A percentile compares a stretch with the other conserved stretches of the same genome.
These are phyloP conservation scores for Colletotrichum coccodes DNA, from an alignment of 2,329 filamentous ascomycete genomes.

Conservation along the genomic window DNA sequence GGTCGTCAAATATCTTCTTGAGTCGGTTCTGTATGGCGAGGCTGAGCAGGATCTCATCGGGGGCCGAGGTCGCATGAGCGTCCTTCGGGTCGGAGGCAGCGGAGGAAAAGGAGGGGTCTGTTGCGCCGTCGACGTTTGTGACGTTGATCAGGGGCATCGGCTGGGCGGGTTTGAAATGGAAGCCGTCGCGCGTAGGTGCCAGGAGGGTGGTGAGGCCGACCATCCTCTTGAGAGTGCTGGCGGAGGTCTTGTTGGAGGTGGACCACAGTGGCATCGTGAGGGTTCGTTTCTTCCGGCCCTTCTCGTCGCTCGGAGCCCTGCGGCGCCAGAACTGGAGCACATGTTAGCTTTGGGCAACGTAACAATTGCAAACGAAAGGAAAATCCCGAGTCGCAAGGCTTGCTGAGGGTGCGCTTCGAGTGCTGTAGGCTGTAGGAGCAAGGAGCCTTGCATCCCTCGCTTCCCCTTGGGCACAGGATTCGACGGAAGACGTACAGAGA, in stretches of 20 bases:
- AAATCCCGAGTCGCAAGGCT: not conserved
- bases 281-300: constrained; percentile 40
- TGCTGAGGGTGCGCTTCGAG: not conserved
- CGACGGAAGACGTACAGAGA: constrained; percentile 26
- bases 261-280: constrained; percentile 53
- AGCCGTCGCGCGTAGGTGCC: constrained; percentile 40
- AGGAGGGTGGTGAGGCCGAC: constrained; percentile 46
- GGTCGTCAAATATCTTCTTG: constrained; percentile 55
- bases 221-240: constrained; percentile 43
- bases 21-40: constrained; percentile 60
- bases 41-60: constrained; percentile 53
- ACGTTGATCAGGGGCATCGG: constrained; percentile 29
- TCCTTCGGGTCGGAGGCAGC: constrained; percentile 26
- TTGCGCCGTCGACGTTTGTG: constrained; percentile 31
- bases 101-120: constrained; percentile 26
- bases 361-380: not conserved
- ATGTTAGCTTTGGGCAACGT: not conserved
- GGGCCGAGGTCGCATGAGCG: not conserved
- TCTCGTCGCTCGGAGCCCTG: constrained; percentile 8
- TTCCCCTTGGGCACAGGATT: not conserved
- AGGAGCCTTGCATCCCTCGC: not conserved
- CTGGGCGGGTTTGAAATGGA: constrained; percentile 37
- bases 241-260: constrained; percentile 44
- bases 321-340: constrained; percentile 28
- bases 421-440: not conserved